These are phyloP conservation scores for Prinsepia uniflora DNA, from an alignment of 306 rosid genomes.

Conservation along the genomic window DNA sequence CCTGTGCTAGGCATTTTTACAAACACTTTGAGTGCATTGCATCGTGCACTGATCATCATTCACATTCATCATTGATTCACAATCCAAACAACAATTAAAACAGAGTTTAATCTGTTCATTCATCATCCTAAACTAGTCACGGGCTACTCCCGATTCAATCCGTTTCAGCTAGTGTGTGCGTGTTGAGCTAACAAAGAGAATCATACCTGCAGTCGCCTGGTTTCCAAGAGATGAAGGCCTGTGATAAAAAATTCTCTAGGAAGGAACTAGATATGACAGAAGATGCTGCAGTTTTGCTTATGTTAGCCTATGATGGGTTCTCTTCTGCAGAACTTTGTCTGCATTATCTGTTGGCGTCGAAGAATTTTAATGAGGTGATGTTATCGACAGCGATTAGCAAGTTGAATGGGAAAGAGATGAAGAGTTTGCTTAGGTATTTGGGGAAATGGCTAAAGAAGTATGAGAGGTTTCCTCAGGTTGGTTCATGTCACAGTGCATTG, in stretches of 20 bases:
- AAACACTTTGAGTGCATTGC: no score
- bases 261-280: constrained; percentile 43
- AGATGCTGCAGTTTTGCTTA: constrained; percentile 73
- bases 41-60: no score
- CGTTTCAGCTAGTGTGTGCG: no score
- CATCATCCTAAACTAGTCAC: no score
- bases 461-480: constrained; percentile 73
- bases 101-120: no score
- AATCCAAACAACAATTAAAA: no score
- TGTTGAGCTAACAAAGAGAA: no score
- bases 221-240: constrained; percentile 46
- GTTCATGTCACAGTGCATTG: constrained; percentile 45
- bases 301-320: constrained; percentile 76
- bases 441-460: constrained; percentile 87
- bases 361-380: constrained; percentile 51
- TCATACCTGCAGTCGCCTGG: no score
- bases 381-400: constrained; percentile 49
- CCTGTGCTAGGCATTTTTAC: no score
- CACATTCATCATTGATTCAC: no score
- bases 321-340: constrained; percentile 59
- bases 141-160: no score
- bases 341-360: constrained; percentile 68
- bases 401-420: constrained; percentile 65
- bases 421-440: constrained; percentile 56
- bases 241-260: constrained; percentile 31